A percentile compares a stretch with the other conserved stretches of the same genome.
Evolutionary conservation across 2,329 filamentous ascomycete species (phyloP).

Genomic region (Pseudogymnoascus sp.): DNA sequence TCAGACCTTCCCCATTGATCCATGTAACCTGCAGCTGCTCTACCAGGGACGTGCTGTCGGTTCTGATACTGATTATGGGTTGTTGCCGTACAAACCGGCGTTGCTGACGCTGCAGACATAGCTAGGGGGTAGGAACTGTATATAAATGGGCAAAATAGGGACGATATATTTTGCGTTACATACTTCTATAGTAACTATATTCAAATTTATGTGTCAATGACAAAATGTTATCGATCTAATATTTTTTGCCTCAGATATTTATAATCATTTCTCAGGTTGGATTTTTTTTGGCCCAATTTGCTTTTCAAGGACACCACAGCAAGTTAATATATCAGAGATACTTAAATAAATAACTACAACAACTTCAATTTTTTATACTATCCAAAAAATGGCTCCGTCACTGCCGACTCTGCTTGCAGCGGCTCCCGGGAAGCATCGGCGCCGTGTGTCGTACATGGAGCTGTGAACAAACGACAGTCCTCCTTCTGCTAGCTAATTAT

Average conservation of each 20-base stretch:
- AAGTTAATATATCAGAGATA: background rate
- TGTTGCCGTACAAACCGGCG: slow-evolving; percentile 46
- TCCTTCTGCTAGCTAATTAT: background rate
- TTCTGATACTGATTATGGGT: slow-evolving; percentile 38
- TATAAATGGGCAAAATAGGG: background rate
- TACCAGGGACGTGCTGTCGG: slow-evolving; percentile 49
- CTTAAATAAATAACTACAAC: background rate
- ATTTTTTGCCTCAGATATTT: background rate
- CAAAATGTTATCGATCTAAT: background rate
- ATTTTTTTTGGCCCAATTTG: background rate
- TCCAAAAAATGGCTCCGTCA: background rate
- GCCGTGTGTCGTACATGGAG: background rate
- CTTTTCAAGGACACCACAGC: background rate
- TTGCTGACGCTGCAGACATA: slow-evolving; percentile 38
- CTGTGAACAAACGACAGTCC: background rate
- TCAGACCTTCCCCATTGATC: slow-evolving; percentile 53
- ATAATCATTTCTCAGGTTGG: background rate
- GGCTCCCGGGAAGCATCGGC: background rate
- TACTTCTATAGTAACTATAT: background rate
- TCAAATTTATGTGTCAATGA: background rate
- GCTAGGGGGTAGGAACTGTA: background rate
- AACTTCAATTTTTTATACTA: background rate
- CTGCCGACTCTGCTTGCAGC: background rate
- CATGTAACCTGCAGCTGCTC: slow-evolving; percentile 56
- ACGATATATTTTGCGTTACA: background rate